Conservation (phyloP, 345 rosid genomes). For the Alliaria petiolata region DNA sequence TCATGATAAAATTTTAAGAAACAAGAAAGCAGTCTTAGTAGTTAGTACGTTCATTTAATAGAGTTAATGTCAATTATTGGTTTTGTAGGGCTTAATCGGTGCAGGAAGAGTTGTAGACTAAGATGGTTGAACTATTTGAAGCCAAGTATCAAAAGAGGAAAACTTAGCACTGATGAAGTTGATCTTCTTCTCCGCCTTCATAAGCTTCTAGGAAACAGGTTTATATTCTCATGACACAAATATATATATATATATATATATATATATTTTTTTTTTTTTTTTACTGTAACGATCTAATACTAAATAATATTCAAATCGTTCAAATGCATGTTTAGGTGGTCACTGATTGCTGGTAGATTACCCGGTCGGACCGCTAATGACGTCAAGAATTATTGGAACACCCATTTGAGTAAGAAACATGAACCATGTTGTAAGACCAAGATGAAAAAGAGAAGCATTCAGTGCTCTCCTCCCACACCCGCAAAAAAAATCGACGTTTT, state of each 20-base stretch:
- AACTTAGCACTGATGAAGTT: conserved; percentile 48
- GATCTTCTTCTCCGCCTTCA: conserved; percentile 58
- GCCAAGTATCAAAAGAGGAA: conserved; percentile 55
- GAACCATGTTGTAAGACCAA: conserved; percentile 6
- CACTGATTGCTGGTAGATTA: conserved; percentile 51
- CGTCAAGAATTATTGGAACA: conserved; percentile 58
- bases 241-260: too few species aligned
- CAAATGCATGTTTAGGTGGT: conserved; percentile 37
- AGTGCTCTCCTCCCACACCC: not conserved
- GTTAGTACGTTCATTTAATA: not conserved
- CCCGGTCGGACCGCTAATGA: conserved; percentile 56
- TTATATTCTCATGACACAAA: not conserved
- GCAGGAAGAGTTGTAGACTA: conserved; percentile 61
- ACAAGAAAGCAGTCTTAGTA: not conserved
- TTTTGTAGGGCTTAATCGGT: conserved; percentile 51
- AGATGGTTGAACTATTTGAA: conserved; percentile 63
- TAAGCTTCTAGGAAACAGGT: conserved; percentile 60
- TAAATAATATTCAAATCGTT: not conserved
- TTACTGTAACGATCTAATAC: not conserved
- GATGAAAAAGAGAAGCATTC: conserved; percentile 1
- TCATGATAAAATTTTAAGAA: conserved; percentile 4
- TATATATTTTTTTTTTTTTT: too few species aligned
- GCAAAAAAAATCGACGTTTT: conserved; percentile 13
- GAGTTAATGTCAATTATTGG: not conserved
- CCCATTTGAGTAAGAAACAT: conserved; percentile 45